Evolutionary conservation across 176 grass and related monocot genomes (phyloP).

Genomic region (Musa itinerans): DNA sequence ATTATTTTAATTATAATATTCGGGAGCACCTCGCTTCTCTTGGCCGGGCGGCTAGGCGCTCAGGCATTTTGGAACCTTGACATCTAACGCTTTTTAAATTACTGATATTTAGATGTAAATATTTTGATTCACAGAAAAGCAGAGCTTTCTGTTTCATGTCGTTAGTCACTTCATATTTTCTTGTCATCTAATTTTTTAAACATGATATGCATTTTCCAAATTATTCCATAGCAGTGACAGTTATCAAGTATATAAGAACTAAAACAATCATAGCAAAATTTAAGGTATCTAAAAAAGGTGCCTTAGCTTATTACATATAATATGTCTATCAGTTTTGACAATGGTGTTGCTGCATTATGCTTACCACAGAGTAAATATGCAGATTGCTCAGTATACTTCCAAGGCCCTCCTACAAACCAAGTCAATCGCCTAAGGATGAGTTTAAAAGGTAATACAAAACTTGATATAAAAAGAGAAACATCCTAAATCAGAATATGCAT

Average conservation of each 20-base stretch:
- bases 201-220: background rate
- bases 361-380: constrained; percentile 45
- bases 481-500: background rate
- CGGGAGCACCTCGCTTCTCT: too few species aligned
- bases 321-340: too few species aligned
- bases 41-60: too few species aligned
- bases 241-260: background rate
- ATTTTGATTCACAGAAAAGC: too few species aligned
- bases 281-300: background rate
- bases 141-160: too few species aligned
- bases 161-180: background rate
- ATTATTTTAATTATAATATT: too few species aligned
- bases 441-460: background rate
- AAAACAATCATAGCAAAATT: background rate
- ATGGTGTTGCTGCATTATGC: background rate
- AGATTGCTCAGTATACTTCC: constrained; percentile 28
- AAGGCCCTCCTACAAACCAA: constrained; percentile 33
- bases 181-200: background rate
- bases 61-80: too few species aligned
- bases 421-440: background rate
- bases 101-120: too few species aligned
- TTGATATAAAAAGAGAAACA: background rate
- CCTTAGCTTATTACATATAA: background rate
- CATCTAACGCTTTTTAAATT: too few species aligned
- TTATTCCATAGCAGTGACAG: background rate